Percentiles rank a stretch among this genome's conserved stretches.
Evolutionary conservation across 2,329 filamentous ascomycete genomes (phyloP).

Genomic region (Paraphaeosphaeria minitans): DNA sequence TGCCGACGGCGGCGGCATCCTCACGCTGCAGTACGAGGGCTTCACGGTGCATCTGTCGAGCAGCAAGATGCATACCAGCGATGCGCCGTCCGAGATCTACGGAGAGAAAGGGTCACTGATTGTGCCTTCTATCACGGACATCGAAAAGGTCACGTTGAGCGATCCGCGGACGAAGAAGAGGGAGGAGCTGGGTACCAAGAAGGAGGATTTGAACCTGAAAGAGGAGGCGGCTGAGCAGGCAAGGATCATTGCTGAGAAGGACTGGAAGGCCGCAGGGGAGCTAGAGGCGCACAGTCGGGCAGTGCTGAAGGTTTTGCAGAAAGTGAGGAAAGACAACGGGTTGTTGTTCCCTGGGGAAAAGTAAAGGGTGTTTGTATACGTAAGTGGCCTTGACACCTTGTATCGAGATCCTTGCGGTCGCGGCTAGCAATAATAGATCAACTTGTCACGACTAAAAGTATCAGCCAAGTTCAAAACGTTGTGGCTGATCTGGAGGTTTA

Average conservation of each 20-base stretch:
- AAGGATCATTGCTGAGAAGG: constrained; percentile 49
- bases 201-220: constrained; percentile 52
- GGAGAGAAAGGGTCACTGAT: constrained; percentile 55
- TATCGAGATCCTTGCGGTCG: too few species aligned
- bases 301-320: constrained; percentile 51
- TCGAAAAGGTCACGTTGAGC: constrained; percentile 48
- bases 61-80: constrained; percentile 52
- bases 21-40: constrained; percentile 51
- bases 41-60: constrained; percentile 53
- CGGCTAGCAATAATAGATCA: too few species aligned
- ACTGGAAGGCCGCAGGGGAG: constrained; percentile 44
- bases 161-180: constrained; percentile 52
- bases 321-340: constrained; percentile 52
- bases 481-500: too few species aligned
- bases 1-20: constrained; percentile 53
- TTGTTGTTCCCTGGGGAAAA: constrained; percentile 46
- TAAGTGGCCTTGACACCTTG: too few species aligned
- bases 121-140: constrained; percentile 53
- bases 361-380: too few species aligned
- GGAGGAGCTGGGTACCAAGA: constrained; percentile 47
- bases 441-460: too few species aligned
- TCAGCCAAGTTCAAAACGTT: too few species aligned
- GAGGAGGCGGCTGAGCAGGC: constrained; percentile 56
- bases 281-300: constrained; percentile 50
- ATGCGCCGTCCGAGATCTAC: constrained; percentile 53